Percentiles rank a stretch among this genome's conserved stretches.
Evolutionary conservation across 371 early-diverging fungal genomes (phyloP).

Genomic region (Chytridium lagenaria): DNA sequence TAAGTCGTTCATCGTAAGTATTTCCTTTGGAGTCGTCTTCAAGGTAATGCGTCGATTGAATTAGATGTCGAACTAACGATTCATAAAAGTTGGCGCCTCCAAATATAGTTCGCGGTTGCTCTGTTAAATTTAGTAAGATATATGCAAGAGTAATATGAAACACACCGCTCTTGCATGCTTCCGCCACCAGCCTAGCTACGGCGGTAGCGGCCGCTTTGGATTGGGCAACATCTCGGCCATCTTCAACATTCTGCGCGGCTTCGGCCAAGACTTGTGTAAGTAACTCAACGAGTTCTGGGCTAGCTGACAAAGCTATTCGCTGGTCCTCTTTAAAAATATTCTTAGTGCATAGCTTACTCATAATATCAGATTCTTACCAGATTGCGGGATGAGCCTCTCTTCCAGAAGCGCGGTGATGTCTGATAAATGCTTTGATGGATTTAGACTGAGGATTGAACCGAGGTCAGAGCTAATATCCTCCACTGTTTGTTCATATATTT

Average conservation of each 20-base stretch:
- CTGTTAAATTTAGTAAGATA: neutral
- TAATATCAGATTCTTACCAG: neutral
- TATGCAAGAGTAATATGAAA: neutral
- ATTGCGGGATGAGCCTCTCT: neutral
- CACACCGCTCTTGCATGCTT: constrained; percentile 7
- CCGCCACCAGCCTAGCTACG: constrained; percentile 2
- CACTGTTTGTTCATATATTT: too few relatives aligned
- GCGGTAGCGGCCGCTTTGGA: neutral
- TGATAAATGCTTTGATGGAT: neutral
- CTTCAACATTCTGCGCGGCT: neutral
- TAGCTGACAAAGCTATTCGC: neutral
- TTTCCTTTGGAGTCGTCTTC: constrained; percentile 5
- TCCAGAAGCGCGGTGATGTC: neutral
- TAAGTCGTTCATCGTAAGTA: constrained; percentile 23
- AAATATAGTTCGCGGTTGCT: neutral
- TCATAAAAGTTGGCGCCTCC: neutral
- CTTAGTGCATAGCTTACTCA: neutral
- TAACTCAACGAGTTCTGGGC: neutral
- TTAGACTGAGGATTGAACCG: neutral
- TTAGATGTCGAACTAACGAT: constrained; percentile 11
- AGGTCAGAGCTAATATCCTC: neutral
- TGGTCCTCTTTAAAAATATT: neutral
- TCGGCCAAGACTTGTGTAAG: constrained; percentile 1
- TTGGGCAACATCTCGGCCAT: neutral
- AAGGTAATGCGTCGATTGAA: neutral